Percentiles rank a stretch among this genome's conserved stretches.
Evolutionary conservation across 768 basidiomycete species (phyloP).

Genomic region (Phylloporus rhodoxanthus): DNA sequence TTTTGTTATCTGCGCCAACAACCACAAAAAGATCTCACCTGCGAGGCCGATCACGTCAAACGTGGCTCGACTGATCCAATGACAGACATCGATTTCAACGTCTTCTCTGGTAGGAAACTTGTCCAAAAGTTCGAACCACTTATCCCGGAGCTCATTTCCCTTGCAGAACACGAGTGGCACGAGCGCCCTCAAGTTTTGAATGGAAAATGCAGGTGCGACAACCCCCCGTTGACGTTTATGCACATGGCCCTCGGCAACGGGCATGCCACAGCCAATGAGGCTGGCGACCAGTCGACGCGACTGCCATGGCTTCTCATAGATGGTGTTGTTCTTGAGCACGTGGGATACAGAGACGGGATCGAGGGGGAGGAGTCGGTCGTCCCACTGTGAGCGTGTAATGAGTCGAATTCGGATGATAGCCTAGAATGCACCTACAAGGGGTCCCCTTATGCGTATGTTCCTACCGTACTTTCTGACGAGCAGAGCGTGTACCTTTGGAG

Average conservation of each 20-base stretch:
- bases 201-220: conserved; percentile 71
- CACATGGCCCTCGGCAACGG: conserved; percentile 68
- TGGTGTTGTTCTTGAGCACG: conserved; percentile 62
- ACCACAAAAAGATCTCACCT: conserved; percentile 38
- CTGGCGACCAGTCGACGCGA: conserved; percentile 67
- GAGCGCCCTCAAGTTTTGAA: conserved; percentile 68
- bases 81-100: conserved; percentile 62
- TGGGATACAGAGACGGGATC: conserved; percentile 73
- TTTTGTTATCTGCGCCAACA: not conserved
- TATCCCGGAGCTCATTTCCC: conserved; percentile 54
- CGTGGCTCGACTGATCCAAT: conserved; percentile 77
- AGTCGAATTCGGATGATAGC: conserved; percentile 4
- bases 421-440: conserved; percentile 50
- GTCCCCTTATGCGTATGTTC: conserved; percentile 61
- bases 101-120: conserved; percentile 15
- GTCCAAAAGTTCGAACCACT: conserved; percentile 49
- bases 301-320: conserved; percentile 82
- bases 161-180: conserved; percentile 69
- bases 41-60: conserved; percentile 92
- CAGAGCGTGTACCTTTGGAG: conserved; percentile 47
- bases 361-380: conserved; percentile 71
- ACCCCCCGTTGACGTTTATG: conserved; percentile 80
- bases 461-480: conserved; percentile 60
- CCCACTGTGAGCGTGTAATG: conserved; percentile 47
- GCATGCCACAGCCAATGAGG: conserved; percentile 79